Conservation (phyloP, 2,329 filamentous ascomycete genomes). For the Xylariales sp. region DNA sequence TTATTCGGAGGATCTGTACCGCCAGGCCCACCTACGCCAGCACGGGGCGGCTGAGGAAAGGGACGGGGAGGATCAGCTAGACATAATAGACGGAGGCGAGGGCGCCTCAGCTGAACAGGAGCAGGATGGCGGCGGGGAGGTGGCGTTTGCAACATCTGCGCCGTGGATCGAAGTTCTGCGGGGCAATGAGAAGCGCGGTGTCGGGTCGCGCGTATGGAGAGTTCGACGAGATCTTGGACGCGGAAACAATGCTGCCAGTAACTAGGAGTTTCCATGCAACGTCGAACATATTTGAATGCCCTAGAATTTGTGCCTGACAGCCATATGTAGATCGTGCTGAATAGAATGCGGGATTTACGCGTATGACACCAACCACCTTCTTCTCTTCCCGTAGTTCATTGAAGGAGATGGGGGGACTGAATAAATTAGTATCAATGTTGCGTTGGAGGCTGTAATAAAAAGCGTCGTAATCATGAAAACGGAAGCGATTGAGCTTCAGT, state of each 20-base stretch:
- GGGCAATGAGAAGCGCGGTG: constrained; percentile 50
- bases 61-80: constrained; percentile 18
- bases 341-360: too few species aligned
- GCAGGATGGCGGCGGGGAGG: neutral
- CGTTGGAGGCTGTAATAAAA: too few species aligned
- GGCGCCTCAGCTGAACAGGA: constrained; percentile 15
- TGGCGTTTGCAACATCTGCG: constrained; percentile 22
- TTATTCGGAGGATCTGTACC: constrained; percentile 59
- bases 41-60: constrained; percentile 18
- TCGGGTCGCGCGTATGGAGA: constrained; percentile 58
- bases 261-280: too few species aligned
- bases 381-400: too few species aligned
- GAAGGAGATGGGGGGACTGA: too few species aligned
- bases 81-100: constrained; percentile 29
- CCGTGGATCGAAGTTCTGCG: constrained; percentile 59
- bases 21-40: constrained; percentile 12
- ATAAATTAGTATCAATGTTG: too few species aligned
- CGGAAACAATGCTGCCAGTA: constrained; percentile 1
- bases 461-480: too few species aligned
- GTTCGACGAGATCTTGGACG: constrained; percentile 59
- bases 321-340: too few species aligned
- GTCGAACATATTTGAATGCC: too few species aligned
- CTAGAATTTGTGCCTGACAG: too few species aligned
- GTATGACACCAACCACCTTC: too few species aligned
- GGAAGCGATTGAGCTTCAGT: too few species aligned